Conservation (phyloP, 768 basidiomycete species). For the Saitozyma podzolica region DNA sequence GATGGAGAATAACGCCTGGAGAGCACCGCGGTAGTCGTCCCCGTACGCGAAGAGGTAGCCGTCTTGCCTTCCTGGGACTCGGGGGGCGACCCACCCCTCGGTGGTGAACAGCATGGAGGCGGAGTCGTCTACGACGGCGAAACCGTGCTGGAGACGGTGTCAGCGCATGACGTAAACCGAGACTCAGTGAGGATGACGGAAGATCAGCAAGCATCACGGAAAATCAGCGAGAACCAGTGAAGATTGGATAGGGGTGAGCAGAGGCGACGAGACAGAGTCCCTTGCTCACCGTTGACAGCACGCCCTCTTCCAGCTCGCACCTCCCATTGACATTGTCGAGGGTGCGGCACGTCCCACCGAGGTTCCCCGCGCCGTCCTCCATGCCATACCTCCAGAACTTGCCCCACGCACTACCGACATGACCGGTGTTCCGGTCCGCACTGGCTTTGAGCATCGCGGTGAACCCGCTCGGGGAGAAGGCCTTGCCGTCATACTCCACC, state of each 20-base stretch:
- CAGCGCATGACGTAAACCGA: not conserved
- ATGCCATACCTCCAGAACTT: slow-evolving; percentile 12
- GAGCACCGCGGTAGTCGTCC: slow-evolving; percentile 22
- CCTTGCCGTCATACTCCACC: slow-evolving; percentile 27
- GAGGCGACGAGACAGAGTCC: not conserved
- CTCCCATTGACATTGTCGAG: slow-evolving; percentile 32
- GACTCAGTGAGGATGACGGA: too few species aligned
- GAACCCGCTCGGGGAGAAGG: slow-evolving; percentile 20
- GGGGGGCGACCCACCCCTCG: slow-evolving; percentile 25
- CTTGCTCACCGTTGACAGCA: slow-evolving; percentile 21
- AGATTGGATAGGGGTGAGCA: not conserved
- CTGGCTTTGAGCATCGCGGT: not conserved
- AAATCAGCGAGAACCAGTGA: too few species aligned
- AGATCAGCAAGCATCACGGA: too few species aligned
- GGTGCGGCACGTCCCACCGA: slow-evolving; percentile 32
- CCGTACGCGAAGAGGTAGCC: slow-evolving; percentile 36
- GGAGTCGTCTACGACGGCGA: slow-evolving; percentile 30
- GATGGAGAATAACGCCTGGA: slow-evolving; percentile 23
- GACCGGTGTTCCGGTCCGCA: not conserved
- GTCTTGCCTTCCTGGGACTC: slow-evolving; percentile 14
- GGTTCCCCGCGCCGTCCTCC: slow-evolving; percentile 1
- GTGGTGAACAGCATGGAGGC: slow-evolving; percentile 23
- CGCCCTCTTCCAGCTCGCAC: slow-evolving; percentile 20
- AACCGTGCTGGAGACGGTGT: slow-evolving; percentile 11
- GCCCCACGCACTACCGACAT: slow-evolving; percentile 11